A percentile compares a stretch with the other conserved stretches of the same genome.
These are phyloP conservation scores for Aspergillus sp. DNA, from an alignment of 2,329 filamentous ascomycete genomes.

Conservation along the genomic window DNA sequence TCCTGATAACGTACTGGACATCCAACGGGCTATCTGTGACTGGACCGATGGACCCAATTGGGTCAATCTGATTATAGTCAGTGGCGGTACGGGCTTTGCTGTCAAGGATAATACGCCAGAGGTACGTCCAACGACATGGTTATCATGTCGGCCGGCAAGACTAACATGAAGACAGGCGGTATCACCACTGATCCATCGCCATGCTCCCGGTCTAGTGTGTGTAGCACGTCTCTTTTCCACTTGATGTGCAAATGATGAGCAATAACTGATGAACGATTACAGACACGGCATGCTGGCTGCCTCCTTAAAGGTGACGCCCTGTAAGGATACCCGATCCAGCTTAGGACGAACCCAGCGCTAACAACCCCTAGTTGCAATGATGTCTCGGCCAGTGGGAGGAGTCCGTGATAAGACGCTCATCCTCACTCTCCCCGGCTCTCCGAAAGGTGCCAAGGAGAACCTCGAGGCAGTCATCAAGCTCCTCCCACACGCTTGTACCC, in stretches of 20 bases:
- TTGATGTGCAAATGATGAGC: background rate
- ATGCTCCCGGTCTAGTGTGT: slow-evolving; percentile 81
- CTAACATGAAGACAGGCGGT: slow-evolving; percentile 60
- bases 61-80: slow-evolving; percentile 77
- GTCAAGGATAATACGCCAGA: slow-evolving; percentile 83
- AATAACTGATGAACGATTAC: slow-evolving; percentile 18
- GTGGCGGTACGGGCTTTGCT: slow-evolving; percentile 91
- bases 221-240: slow-evolving; percentile 22
- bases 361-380: slow-evolving; percentile 74
- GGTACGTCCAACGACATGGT: slow-evolving; percentile 47
- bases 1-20: slow-evolving; percentile 69
- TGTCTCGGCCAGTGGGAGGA: slow-evolving; percentile 91
- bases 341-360: slow-evolving; percentile 17
- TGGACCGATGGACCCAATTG: slow-evolving; percentile 69
- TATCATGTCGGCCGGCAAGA: background rate
- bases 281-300: slow-evolving; percentile 89
- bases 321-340: slow-evolving; percentile 53
- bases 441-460: slow-evolving; percentile 93
- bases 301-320: slow-evolving; percentile 83
- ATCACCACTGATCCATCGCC: slow-evolving; percentile 72
- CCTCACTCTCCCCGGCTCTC: slow-evolving; percentile 86
- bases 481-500: slow-evolving; percentile 91
- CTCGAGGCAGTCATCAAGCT: slow-evolving; percentile 82
- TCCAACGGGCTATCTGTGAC: slow-evolving; percentile 67
- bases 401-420: slow-evolving; percentile 78